These are phyloP conservation scores for Penicillium sclerotiorum DNA, from an alignment of 2,329 filamentous ascomycete species.

Conservation along the genomic window DNA sequence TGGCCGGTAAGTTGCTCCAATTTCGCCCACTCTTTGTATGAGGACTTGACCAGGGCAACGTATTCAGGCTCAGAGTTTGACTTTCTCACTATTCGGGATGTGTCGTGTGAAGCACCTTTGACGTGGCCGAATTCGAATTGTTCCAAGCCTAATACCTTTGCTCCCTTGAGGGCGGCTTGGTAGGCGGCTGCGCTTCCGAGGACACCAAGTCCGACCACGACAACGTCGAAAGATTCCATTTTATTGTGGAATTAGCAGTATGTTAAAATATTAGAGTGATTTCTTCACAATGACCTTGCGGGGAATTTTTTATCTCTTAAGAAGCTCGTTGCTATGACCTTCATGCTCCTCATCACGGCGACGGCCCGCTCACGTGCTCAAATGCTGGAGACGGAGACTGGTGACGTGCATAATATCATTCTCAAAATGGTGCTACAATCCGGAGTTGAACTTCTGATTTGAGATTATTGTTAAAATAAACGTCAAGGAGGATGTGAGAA, in stretches of 20 bases:
- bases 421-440: no score
- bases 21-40: constrained; percentile 33
- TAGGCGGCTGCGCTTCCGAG: constrained; percentile 33
- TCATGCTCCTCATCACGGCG: no score
- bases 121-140: constrained; percentile 35
- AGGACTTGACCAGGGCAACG: constrained; percentile 49
- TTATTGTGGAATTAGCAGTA: not conserved
- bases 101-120: constrained; percentile 32
- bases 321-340: no score
- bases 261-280: no score
- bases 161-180: constrained; percentile 28
- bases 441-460: no score
- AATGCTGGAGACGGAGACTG: no score
- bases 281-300: no score
- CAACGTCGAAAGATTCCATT: constrained; percentile 30
- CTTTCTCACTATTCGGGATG: constrained; percentile 32
- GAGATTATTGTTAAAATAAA: no score
- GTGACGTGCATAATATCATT: no score
- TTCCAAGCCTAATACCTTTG: constrained; percentile 31
- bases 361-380: no score
- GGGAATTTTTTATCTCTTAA: no score
- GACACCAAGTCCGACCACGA: constrained; percentile 31
- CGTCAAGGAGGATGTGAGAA: no score
- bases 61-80: constrained; percentile 28
- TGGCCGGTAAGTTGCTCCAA: constrained; percentile 22